Evolutionary conservation across 148 eudicot species (phyloP), one percentile per base, ranked within the genome.

Genomic region (Tetragonia tetragonoides): DNA sequence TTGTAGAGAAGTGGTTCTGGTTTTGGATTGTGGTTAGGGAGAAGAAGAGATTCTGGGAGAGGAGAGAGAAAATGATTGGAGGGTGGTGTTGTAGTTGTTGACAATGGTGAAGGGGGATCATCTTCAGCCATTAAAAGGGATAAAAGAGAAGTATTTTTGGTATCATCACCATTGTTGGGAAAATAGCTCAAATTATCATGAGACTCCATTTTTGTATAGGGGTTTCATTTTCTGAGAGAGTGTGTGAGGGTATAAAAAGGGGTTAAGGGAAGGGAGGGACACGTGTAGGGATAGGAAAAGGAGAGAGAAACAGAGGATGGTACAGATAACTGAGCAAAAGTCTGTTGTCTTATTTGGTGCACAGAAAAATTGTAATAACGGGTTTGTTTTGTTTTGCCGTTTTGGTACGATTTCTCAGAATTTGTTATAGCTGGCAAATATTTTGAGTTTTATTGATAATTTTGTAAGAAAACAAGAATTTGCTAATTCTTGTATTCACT

Each of bases 201-300:
- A 41, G 42, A 20, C 62, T 51, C 53, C 28, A 51, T 34, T 61
- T 15, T 53, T 11, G 5, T n/a, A 7, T 34, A 5, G 4, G 17
- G 44, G 6, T n/a, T n/a, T n/a, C n/a, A n/a, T n/a, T n/a, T n/a
- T n/a, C n/a, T n/a, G 62, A 34, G 57, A 14, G 17, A 14, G 15
- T 9, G 57, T 10, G 57, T 10, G 57, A 15, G 3, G 14, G 57
- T 53, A 53, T 53, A 10, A 9, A 53, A 10, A 15, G 17, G 62
- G 10, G 0, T n/a, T 14, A 47, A 20, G 57, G 64, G 47, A 72
- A 42, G 39, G 24, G 17, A 10, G 41, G 49, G 66, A 73, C 65
- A 59, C 62, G 74, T 71, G 74, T 62, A 39, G 61, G 24, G 21
- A 28, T 9, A 17, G 40, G 76, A 59, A 28, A 56, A 66, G 39